A percentile compares a stretch with the other conserved stretches of the same genome.
phyloP scores from a whole-genome alignment of 495 filamentous ascomycete genomes.

The Cercophora newfieldiana region DNA sequence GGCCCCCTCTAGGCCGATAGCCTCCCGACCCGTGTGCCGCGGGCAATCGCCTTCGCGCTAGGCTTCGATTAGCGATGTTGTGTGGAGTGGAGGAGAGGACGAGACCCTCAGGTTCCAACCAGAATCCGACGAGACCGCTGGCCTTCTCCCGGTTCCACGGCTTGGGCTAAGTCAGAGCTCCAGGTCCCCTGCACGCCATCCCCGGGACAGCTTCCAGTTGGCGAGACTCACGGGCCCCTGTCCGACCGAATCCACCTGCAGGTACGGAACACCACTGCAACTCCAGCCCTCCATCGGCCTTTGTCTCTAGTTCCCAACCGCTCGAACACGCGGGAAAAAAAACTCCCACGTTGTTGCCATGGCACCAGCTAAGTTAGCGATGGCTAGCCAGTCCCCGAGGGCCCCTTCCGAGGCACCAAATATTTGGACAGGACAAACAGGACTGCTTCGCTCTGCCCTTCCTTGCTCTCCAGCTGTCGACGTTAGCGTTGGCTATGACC shows the following conservation, averaged over 20 bases:
- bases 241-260: conserved; percentile 16
- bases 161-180: conserved; percentile 20
- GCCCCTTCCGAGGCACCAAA: too few species aligned
- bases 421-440: too few species aligned
- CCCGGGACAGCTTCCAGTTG: conserved; percentile 37
- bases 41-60: conserved; percentile 13
- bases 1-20: conserved; percentile 6
- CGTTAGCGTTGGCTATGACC: not conserved
- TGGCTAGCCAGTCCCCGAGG: too few species aligned
- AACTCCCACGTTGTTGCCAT: not conserved
- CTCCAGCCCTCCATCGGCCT: not conserved
- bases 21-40: not conserved
- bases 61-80: conserved; percentile 26
- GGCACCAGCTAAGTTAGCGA: too few species aligned
- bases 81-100: not conserved
- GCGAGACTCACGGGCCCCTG: conserved; percentile 15
- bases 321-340: not conserved
- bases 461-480: too few species aligned
- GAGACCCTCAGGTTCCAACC: not conserved
- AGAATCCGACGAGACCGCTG: not conserved
- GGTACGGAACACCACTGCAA: conserved; percentile 19
- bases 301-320: not conserved
- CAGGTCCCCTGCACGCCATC: conserved; percentile 29
- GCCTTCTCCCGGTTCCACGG: conserved; percentile 22
- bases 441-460: too few species aligned